phyloP scores from a whole-genome alignment of 306 rosid species.

The Lotus japonicus region DNA sequence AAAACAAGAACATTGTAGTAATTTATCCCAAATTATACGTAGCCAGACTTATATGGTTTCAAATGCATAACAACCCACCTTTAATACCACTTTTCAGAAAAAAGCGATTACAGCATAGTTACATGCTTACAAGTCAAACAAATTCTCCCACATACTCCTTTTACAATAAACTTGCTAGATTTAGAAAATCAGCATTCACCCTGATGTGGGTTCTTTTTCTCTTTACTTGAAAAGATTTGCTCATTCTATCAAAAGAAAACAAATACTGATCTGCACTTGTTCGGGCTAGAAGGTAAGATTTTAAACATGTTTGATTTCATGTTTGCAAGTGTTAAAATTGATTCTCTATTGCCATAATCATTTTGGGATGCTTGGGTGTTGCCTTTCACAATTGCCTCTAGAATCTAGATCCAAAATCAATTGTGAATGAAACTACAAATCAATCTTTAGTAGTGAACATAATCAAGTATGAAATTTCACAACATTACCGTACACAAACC shows the following conservation, averaged over 20 bases:
- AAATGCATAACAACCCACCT: neutral
- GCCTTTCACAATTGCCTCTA: no score
- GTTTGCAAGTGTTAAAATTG: no score
- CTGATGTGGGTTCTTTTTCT: neutral
- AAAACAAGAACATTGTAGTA: neutral
- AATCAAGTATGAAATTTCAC: no score
- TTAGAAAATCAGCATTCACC: neutral
- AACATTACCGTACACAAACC: no score
- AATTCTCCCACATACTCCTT: neutral
- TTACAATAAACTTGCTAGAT: neutral
- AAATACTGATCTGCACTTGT: neutral
- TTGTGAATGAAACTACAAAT: no score
- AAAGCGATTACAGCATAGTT: neutral
- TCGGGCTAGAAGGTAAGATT: neutral
- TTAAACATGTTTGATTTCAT: no score
- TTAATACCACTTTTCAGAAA: neutral
- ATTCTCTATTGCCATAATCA: no score
- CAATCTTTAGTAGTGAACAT: no score
- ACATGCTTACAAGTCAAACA: neutral
- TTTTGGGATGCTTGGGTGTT: no score
- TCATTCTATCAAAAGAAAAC: slow-evolving; percentile 1
- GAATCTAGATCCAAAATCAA: no score
- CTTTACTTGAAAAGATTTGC: neutral
- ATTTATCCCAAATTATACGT: neutral
- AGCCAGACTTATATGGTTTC: neutral